phyloP scores from a whole-genome alignment of 192 early-diverging fungal species.

The Gamsiella multidivaricata region DNA sequence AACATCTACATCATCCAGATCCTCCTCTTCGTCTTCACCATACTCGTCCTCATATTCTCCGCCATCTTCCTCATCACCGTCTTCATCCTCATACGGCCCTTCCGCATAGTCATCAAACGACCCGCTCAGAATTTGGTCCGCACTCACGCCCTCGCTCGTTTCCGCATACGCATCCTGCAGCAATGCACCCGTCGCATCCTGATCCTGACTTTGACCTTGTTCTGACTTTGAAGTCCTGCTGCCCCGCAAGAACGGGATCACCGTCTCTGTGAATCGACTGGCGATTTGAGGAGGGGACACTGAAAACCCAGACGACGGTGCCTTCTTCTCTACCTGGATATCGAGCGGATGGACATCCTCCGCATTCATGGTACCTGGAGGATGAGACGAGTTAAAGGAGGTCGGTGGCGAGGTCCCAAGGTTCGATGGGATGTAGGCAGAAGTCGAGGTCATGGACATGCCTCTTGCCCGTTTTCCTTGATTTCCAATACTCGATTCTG shows the following conservation, averaged over 20 bases:
- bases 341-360: conserved; percentile 18
- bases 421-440: conserved; percentile 17
- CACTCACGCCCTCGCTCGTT: neutral
- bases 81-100: neutral
- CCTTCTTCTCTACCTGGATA: conserved; percentile 7
- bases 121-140: too few relatives aligned
- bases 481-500: neutral
- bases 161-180: neutral
- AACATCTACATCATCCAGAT: conserved; percentile 29
- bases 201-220: neutral
- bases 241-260: conserved; percentile 33
- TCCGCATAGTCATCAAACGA: neutral
- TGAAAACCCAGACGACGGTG: conserved; percentile 25
- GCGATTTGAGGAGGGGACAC: conserved; percentile 44
- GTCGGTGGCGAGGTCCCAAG: conserved; percentile 11
- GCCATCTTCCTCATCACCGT: conserved; percentile 14
- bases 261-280: conserved; percentile 30
- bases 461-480: conserved; percentile 8
- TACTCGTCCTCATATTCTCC: conserved; percentile 10
- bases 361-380: too few relatives aligned
- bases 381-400: neutral
- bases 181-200: neutral
- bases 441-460: conserved; percentile 19
- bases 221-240: conserved; percentile 8
- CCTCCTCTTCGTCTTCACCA: conserved; percentile 14